These are phyloP conservation scores for Lecanicillium sp. DNA, from an alignment of 2,329 filamentous ascomycete species.

Conservation along the genomic window DNA sequence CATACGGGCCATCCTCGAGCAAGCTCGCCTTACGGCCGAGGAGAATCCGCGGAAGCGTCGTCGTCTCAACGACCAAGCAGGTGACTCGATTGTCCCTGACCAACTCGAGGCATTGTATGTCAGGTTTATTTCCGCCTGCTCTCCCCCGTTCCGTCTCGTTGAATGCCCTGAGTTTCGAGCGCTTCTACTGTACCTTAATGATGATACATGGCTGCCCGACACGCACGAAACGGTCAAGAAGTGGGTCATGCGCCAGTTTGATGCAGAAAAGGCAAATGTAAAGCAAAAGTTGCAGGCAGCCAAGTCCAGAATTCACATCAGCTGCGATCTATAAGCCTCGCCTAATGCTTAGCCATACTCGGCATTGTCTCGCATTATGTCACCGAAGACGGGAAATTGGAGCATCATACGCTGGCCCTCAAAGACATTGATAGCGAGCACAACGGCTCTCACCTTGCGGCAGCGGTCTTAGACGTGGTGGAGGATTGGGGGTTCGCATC, in stretches of 20 bases:
- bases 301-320: not conserved
- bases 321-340: slow-evolving; percentile 10
- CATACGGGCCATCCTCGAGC: slow-evolving; percentile 13
- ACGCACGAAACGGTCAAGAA: not conserved
- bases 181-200: not conserved
- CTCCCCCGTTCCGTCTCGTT: not conserved
- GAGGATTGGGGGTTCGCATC: slow-evolving; percentile 8
- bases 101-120: slow-evolving; percentile 7
- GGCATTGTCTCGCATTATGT: slow-evolving; percentile 13
- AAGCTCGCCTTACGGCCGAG: slow-evolving; percentile 10
- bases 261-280: not conserved
- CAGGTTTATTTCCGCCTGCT: not conserved
- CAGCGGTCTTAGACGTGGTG: slow-evolving; percentile 10
- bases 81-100: slow-evolving; percentile 12
- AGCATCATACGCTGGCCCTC: slow-evolving; percentile 4
- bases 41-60: slow-evolving; percentile 14
- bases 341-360: not conserved
- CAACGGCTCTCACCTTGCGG: slow-evolving; percentile 13
- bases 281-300: not conserved
- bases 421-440: slow-evolving; percentile 12
- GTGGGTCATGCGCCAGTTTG: not conserved
- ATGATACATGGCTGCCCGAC: not conserved
- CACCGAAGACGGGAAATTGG: slow-evolving; percentile 12
- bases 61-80: slow-evolving; percentile 13
- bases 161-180: slow-evolving; percentile 1